Evolutionary conservation across 495 filamentous ascomycete genomes (phyloP), one percentile per base, ranked within the genome.

Genomic region (Trypethelium eluteriae): DNA sequence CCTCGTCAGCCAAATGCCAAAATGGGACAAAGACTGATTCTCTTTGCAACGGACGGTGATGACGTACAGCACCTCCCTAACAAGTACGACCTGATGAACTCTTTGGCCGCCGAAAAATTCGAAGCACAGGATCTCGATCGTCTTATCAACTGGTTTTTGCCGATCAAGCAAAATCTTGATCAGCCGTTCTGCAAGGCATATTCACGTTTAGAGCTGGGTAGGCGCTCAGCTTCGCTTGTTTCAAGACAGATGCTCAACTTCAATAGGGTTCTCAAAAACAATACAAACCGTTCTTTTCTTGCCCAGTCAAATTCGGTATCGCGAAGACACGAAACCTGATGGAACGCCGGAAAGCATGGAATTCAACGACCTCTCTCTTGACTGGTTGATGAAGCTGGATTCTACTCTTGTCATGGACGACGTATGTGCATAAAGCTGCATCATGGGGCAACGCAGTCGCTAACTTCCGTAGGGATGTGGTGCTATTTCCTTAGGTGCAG

Each of bases 181-280:
- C 73, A 75, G 62, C 65, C 62, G 5, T 74, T 71, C 38, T 72
- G 70, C 68, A 78, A 78, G 65, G 73, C 72, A 7, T 79, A 68
- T 61, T 71, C 76, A 9, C 69, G 76, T 2, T 53, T 79, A 2
- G 74, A 77, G 38, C 70, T 79, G 0, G 59, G 63, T 38, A 41
- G 10, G 49, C 35, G 49, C 5, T 11, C 41, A 3, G 35, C 32
- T 39, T 2, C 6, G 7, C 18, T n/a, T 41, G 7, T 5, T 5
- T 25, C 25, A 34, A 39, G 18, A 38, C 9, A 38, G 41, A 14
- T 44, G 14, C 41, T 38, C 25, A 38, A 44, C 25, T 39, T 3
- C 3, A 18, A 16, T 14, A 66, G 74, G 66, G 3, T 70, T 71
- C 2, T 79, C 76, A 1, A 62, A 67, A 32, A 75, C 72, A 2